Conservation (phyloP, 140 eudicot species). For the Erigeron philadelphicus region DNA sequence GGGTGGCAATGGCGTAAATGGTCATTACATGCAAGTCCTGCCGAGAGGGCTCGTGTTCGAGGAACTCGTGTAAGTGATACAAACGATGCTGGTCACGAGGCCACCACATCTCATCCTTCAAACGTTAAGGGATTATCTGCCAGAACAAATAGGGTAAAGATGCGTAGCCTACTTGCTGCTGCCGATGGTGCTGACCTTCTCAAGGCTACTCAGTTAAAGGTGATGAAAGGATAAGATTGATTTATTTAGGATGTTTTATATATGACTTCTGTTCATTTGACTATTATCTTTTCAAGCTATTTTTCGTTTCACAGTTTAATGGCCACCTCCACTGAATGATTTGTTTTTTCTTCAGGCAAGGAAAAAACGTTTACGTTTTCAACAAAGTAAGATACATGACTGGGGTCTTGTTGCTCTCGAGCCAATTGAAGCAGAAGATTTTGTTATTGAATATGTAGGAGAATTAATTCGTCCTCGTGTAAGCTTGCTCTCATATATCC, state of each 20-base stretch:
- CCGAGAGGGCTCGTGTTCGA: conserved; percentile 67
- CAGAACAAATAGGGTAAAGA: conserved; percentile 85
- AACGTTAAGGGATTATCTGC: conserved; percentile 85
- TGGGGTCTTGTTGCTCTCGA: conserved; percentile 96
- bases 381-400: conserved; percentile 93
- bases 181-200: conserved; percentile 95
- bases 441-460: conserved; percentile 96
- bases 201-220: conserved; percentile 88
- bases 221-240: conserved; percentile 18
- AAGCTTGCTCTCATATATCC: conserved; percentile 29
- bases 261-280: neutral
- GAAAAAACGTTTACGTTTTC: conserved; percentile 85
- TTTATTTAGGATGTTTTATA: neutral
- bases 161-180: conserved; percentile 92
- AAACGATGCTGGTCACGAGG: conserved; percentile 36
- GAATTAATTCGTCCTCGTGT: conserved; percentile 87
- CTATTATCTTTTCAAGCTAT: neutral
- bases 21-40: conserved; percentile 72
- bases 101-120: conserved; percentile 45
- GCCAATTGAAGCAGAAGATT: conserved; percentile 96
- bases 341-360: conserved; percentile 57
- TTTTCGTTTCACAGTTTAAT: neutral
- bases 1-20: conserved; percentile 99
- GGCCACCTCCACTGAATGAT: neutral
- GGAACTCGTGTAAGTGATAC: conserved; percentile 41